phyloP scores from a whole-genome alignment of 176 grass and related monocot species.

The Oryza nivara region DNA sequence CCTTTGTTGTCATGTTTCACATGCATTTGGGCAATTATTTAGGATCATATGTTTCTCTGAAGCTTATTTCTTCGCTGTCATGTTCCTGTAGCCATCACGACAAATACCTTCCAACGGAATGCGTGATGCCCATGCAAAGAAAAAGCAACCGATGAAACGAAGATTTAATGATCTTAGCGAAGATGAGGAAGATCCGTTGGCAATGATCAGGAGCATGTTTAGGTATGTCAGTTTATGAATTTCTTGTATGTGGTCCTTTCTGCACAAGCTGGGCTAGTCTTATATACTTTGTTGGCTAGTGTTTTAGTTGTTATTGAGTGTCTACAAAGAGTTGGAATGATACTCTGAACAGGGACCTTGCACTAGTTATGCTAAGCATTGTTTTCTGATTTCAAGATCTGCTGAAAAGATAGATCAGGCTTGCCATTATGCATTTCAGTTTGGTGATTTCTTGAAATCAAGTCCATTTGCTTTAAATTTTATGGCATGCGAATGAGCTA shows the following conservation, averaged over 20 bases:
- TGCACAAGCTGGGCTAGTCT: background rate
- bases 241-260: slow-evolving; percentile 16
- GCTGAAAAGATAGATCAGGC: slow-evolving; percentile 9
- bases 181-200: slow-evolving; percentile 59
- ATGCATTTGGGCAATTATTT: background rate
- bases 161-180: slow-evolving; percentile 71
- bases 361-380: background rate
- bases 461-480: slow-evolving; percentile 4
- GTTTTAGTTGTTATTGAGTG: background rate
- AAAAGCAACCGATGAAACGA: slow-evolving; percentile 48
- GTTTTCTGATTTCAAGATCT: background rate
- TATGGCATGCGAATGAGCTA: background rate
- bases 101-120: slow-evolving; percentile 48
- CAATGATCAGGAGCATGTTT: slow-evolving; percentile 82
- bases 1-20: background rate
- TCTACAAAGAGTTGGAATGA: slow-evolving; percentile 12
- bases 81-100: slow-evolving; percentile 50
- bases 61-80: slow-evolving; percentile 1
- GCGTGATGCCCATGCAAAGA: slow-evolving; percentile 55
- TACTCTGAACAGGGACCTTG: background rate
- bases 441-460: background rate
- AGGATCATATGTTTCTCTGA: background rate
- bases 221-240: slow-evolving; percentile 47
- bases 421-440: background rate
- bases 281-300: background rate